These are phyloP conservation scores for Alternaria ventricosa DNA, from an alignment of 2,329 filamentous ascomycete genomes.

Conservation along the genomic window DNA sequence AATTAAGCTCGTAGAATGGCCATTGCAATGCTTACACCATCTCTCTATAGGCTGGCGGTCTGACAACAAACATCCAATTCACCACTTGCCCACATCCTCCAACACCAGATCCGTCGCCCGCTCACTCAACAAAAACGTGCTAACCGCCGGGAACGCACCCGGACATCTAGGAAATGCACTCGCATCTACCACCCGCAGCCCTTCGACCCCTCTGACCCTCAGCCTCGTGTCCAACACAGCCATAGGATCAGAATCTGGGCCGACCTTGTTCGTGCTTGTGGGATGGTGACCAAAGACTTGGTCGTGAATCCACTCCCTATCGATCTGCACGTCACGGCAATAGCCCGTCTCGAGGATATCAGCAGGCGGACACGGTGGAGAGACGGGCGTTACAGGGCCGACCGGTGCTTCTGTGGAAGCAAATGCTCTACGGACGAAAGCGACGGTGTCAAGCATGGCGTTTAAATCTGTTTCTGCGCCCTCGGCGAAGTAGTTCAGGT, in stretches of 20 bases:
- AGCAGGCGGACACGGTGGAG: constrained; percentile 49
- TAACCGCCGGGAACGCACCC: constrained; percentile 59
- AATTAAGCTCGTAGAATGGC: neutral
- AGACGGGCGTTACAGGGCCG: constrained; percentile 36
- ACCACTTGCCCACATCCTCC: constrained; percentile 18
- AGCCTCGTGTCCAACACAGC: constrained; percentile 45
- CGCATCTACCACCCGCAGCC: constrained; percentile 55
- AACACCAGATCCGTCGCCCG: constrained; percentile 27
- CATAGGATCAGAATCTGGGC: constrained; percentile 31
- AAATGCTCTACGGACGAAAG: constrained; percentile 65
- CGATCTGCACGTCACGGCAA: constrained; percentile 18
- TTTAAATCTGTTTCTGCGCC: constrained; percentile 61
- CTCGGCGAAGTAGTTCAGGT: constrained; percentile 36
- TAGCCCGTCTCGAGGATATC: constrained; percentile 34
- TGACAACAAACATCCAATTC: neutral
- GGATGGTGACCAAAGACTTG: constrained; percentile 30
- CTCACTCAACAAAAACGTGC: constrained; percentile 51
- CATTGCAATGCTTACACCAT: neutral
- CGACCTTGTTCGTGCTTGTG: constrained; percentile 29
- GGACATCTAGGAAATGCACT: constrained; percentile 44
- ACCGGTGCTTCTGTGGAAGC: constrained; percentile 59
- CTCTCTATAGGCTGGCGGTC: neutral
- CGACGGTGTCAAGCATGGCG: constrained; percentile 60
- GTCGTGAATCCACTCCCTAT: constrained; percentile 27
- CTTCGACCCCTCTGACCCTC: constrained; percentile 54